Evolutionary conservation across 1,284 basidiomycete genomes (phyloP).

Genomic region (Phylloboletellus chloephorus): DNA sequence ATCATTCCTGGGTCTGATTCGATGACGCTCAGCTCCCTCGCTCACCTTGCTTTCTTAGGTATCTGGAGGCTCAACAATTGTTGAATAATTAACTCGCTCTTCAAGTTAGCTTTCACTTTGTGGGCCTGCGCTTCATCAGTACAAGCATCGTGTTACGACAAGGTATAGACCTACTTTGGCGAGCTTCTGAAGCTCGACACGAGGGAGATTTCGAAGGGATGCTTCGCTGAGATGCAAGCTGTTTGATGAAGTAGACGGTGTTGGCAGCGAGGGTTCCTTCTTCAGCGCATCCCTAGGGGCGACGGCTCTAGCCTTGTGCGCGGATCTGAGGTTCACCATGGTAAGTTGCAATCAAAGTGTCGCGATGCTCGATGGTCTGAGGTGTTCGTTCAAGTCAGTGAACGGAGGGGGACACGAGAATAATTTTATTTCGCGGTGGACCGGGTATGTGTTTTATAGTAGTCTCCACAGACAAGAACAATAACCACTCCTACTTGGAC

Average conservation of each 20-base stretch:
- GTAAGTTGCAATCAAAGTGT: not conserved
- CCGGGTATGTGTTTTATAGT: conserved; percentile 10
- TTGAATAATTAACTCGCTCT: conserved; percentile 26
- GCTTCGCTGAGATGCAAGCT: conserved; percentile 10
- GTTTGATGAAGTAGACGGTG: not conserved
- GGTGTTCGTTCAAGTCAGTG: not conserved
- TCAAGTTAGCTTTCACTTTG: conserved; percentile 24
- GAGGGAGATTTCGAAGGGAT: conserved; percentile 25
- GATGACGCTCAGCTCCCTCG: not conserved
- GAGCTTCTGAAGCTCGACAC: conserved; percentile 24
- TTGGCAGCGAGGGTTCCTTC: not conserved
- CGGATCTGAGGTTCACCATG: conserved; percentile 12
- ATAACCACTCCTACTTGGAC: conserved; percentile 17
- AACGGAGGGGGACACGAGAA: not conserved
- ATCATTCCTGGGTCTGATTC: conserved; percentile 1
- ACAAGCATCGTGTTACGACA: not conserved
- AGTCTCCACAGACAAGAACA: conserved; percentile 12
- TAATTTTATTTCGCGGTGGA: not conserved
- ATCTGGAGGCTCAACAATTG: conserved; percentile 11
- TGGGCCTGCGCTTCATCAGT: conserved; percentile 16
- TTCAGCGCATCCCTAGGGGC: conserved; percentile 1
- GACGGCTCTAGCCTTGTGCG: conserved; percentile 7
- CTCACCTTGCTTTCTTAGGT: conserved; percentile 14
- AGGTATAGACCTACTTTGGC: conserved; percentile 21
- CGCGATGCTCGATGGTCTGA: not conserved